Percentiles rank a stretch among this genome's conserved stretches.
phyloP scores from a whole-genome alignment of 768 basidiomycete genomes.

The Russula foetens region DNA sequence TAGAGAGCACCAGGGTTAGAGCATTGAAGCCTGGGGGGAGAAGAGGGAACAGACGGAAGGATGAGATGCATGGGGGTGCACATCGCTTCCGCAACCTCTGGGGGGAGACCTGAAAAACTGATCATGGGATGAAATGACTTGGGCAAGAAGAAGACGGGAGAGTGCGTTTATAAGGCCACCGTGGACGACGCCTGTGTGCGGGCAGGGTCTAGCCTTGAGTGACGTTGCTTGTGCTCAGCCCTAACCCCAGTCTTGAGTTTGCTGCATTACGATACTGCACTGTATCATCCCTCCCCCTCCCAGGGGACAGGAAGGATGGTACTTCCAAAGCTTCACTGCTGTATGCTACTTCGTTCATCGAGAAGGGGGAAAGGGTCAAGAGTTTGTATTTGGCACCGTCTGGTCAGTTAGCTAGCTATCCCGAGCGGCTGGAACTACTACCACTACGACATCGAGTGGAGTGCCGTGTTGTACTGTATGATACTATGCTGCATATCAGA shows the following conservation, averaged over 20 bases:
- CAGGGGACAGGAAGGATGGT: too few relatives aligned
- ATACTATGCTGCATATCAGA: background rate
- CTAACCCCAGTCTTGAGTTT: slow-evolving; percentile 12
- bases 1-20: slow-evolving; percentile 46
- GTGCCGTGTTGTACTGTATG: background rate
- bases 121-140: slow-evolving; percentile 42
- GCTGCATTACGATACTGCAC: background rate
- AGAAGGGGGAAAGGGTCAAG: background rate
- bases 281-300: too few relatives aligned
- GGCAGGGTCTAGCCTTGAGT: slow-evolving; percentile 12
- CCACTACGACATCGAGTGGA: background rate
- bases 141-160: background rate
- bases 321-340: too few relatives aligned
- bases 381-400: background rate
- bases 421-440: too few relatives aligned
- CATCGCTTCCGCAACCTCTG: slow-evolving; percentile 76
- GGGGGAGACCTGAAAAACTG: slow-evolving; percentile 65
- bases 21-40: slow-evolving; percentile 20
- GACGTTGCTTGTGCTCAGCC: slow-evolving; percentile 2
- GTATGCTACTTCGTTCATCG: background rate
- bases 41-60: slow-evolving; percentile 30
- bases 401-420: background rate
- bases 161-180: slow-evolving; percentile 10
- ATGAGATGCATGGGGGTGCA: slow-evolving; percentile 81
- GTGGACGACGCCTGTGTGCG: background rate